A percentile compares a stretch with the other conserved stretches of the same genome.
Conservation (phyloP, 768 basidiomycete species). For the Suillus ampliporus region DNA sequence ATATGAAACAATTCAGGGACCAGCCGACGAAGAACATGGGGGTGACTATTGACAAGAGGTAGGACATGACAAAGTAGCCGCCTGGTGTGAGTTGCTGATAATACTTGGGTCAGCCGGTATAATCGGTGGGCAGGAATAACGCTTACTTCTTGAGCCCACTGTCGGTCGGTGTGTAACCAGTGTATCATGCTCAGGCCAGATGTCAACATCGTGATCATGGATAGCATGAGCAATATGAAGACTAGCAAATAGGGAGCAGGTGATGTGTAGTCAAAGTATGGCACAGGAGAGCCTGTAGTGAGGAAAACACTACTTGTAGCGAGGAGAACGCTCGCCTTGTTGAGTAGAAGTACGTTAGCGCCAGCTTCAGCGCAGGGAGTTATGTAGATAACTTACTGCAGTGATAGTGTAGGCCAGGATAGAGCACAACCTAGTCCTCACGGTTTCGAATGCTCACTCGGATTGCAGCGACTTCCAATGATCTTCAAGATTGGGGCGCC, state of each 20-base stretch:
- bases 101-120: too few relatives aligned
- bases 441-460: background rate
- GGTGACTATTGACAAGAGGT: background rate
- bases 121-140: background rate
- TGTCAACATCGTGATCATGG: background rate
- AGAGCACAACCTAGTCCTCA: background rate
- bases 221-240: background rate
- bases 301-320: background rate
- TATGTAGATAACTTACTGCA: background rate
- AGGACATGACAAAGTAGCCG: too few relatives aligned
- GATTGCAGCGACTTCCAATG: background rate
- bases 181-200: background rate
- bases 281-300: background rate
- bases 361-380: background rate
- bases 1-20: background rate
- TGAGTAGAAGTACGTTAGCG: background rate
- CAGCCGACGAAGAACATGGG: background rate
- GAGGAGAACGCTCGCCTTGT: background rate
- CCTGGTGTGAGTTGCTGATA: too few relatives aligned
- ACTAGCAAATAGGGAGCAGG: background rate
- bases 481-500: background rate
- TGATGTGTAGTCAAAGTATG: background rate
- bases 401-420: background rate
- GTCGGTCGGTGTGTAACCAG: background rate
- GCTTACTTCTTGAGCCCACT: background rate